Evolutionary conservation across 2,329 filamentous ascomycete genomes (phyloP).

Genomic region (Colletotrichum tanaceti): DNA sequence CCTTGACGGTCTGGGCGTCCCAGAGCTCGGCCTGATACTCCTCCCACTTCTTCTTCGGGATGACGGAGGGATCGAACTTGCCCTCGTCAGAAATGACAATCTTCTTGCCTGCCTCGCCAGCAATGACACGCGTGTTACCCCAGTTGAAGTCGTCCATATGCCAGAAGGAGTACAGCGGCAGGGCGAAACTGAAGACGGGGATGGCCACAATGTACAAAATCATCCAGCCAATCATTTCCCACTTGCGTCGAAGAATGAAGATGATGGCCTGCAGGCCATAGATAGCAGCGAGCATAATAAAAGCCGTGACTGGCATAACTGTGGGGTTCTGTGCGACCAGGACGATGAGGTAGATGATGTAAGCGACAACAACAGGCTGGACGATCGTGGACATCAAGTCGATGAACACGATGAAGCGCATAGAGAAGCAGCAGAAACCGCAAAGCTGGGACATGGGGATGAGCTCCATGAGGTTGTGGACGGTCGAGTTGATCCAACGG

Average conservation of each 20-base stretch:
- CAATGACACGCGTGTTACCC: slow-evolving; percentile 98
- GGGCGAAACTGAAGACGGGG: slow-evolving; percentile 88
- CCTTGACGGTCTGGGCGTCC: slow-evolving; percentile 89
- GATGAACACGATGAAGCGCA: slow-evolving; percentile 97
- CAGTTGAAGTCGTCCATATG: slow-evolving; percentile 99
- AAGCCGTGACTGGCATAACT: slow-evolving; percentile 83
- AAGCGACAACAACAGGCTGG: slow-evolving; percentile 89
- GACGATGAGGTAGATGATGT: slow-evolving; percentile 90
- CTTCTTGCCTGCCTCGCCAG: slow-evolving; percentile 92
- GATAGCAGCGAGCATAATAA: slow-evolving; percentile 92
- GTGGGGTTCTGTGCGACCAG: slow-evolving; percentile 70
- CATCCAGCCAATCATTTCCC: slow-evolving; percentile 99
- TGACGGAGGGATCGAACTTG: slow-evolving; percentile 93
- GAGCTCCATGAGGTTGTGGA: slow-evolving; percentile 96
- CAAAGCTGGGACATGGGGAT: slow-evolving; percentile 94
- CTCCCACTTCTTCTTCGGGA: slow-evolving; percentile 99
- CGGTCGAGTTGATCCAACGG: slow-evolving; percentile 99
- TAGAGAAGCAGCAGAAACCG: slow-evolving; percentile 99
- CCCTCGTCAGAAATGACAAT: slow-evolving; percentile 95
- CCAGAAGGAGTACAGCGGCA: slow-evolving; percentile 97
- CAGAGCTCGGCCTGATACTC: slow-evolving; percentile 98
- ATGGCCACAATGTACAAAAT: slow-evolving; percentile 92
- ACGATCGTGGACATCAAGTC: slow-evolving; percentile 93
- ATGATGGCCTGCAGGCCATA: slow-evolving; percentile 98
- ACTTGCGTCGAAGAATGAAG: slow-evolving; percentile 95